A percentile compares a stretch with the other conserved stretches of the same genome.
These are phyloP conservation scores for Daphne laureola DNA, from an alignment of 441 rosid species.

Conservation along the genomic window DNA sequence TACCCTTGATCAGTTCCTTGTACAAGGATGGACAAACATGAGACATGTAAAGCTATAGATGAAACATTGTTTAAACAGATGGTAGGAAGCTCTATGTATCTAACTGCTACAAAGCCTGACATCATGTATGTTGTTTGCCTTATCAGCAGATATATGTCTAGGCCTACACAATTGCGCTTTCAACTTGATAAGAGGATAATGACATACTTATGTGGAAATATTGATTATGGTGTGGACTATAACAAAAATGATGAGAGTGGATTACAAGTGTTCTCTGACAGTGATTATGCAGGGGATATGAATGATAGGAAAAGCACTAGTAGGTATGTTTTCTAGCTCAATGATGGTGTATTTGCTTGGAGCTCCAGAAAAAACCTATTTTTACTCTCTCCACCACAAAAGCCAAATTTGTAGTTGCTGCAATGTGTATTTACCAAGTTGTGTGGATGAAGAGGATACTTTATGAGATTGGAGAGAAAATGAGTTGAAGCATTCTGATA, in stretches of 20 bases:
- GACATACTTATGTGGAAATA: too few species aligned
- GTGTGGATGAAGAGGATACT: not conserved
- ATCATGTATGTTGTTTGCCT: not conserved
- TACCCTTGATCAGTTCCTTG: too few species aligned
- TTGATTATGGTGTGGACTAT: too few species aligned
- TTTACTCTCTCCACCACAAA: constrained; percentile 4
- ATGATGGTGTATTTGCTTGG: not conserved
- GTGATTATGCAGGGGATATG: not conserved
- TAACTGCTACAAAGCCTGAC: not conserved
- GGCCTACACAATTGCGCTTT: too few species aligned
- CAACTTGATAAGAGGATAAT: too few species aligned
- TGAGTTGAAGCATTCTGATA: not conserved
- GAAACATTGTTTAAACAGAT: constrained; percentile 1
- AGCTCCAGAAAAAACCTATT: not conserved
- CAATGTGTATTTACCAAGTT: not conserved
- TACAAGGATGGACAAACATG: not conserved
- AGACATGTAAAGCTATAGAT: not conserved
- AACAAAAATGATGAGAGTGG: too few species aligned
- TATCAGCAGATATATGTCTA: too few species aligned
- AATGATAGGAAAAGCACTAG: not conserved
- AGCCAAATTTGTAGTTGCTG: constrained; percentile 1
- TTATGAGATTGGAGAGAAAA: not conserved
- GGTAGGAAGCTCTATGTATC: not conserved
- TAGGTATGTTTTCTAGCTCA: not conserved
- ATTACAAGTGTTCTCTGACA: too few species aligned